A percentile compares a stretch with the other conserved stretches of the same genome.
These are phyloP conservation scores for Chlamydomonas eustigma DNA, from an alignment of 139 green algal genomes.

Conservation along the genomic window DNA sequence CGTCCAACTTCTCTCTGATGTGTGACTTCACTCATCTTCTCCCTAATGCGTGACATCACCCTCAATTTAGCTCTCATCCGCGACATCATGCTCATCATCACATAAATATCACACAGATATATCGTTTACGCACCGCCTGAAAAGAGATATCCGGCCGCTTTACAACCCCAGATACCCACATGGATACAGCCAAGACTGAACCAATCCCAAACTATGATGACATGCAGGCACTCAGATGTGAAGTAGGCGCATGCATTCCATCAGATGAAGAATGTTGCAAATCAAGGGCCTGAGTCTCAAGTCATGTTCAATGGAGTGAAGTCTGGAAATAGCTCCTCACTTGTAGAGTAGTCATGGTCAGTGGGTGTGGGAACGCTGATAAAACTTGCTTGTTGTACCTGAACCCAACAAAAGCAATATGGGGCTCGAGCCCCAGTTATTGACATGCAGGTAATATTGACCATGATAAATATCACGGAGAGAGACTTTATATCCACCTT, in stretches of 20 bases:
- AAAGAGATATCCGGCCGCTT: constrained; percentile 54
- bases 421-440: not conserved
- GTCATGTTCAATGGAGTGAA: not conserved
- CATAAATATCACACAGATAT: not conserved
- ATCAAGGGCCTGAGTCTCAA: not conserved
- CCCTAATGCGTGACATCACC: not conserved
- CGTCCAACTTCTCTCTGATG: not conserved
- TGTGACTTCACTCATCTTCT: not conserved
- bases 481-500: too few species aligned
- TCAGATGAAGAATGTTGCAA: not conserved
- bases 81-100: not conserved
- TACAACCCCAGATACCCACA: constrained; percentile 71
- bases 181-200: constrained; percentile 47
- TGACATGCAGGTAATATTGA: too few species aligned
- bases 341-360: constrained; percentile 86
- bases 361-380: constrained; percentile 80
- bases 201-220: constrained; percentile 78
- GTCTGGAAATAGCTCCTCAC: constrained; percentile 20
- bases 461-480: too few species aligned
- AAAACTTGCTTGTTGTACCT: constrained; percentile 90
- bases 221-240: not conserved
- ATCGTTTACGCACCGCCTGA: not conserved
- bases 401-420: constrained; percentile 1
- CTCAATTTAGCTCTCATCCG: not conserved
- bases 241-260: not conserved